Conservation (phyloP, 2,329 filamentous ascomycete genomes). For the Sphaerostilbella broomeana region DNA sequence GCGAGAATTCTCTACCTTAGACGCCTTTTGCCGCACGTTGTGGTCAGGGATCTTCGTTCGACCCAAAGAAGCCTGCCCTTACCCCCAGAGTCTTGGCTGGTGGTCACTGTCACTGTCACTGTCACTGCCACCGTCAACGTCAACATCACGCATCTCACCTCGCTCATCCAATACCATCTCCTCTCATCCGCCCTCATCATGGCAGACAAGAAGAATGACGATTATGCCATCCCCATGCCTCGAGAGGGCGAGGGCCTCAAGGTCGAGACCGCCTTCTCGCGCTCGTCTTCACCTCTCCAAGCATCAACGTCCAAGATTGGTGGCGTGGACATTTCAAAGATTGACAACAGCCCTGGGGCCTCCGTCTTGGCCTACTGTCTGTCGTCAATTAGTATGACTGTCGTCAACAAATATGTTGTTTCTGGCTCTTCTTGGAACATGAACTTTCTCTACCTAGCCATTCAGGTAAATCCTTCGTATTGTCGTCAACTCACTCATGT, state of each 20-base stretch:
- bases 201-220: conserved; percentile 86
- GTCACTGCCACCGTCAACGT: conserved; percentile 1
- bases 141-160: background rate
- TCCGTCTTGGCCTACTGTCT: conserved; percentile 88
- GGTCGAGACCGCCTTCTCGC: conserved; percentile 34
- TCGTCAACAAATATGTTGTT: conserved; percentile 99
- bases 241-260: conserved; percentile 46
- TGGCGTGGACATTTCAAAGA: conserved; percentile 35
- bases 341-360: conserved; percentile 69
- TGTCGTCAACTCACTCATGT: background rate
- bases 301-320: conserved; percentile 9
- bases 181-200: conserved; percentile 37
- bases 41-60: background rate
- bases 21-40: conserved; percentile 6
- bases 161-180: background rate
- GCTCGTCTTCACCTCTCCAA: conserved; percentile 15
- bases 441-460: conserved; percentile 87
- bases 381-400: conserved; percentile 97
- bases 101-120: background rate
- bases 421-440: conserved; percentile 89
- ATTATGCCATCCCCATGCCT: conserved; percentile 65
- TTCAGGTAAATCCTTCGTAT: conserved; percentile 67
- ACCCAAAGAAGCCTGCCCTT: conserved; percentile 7
- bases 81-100: conserved; percentile 4
- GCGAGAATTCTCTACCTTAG: too few species aligned